phyloP scores from a whole-genome alignment of 345 rosid genomes.

The Boechera stricta region DNA sequence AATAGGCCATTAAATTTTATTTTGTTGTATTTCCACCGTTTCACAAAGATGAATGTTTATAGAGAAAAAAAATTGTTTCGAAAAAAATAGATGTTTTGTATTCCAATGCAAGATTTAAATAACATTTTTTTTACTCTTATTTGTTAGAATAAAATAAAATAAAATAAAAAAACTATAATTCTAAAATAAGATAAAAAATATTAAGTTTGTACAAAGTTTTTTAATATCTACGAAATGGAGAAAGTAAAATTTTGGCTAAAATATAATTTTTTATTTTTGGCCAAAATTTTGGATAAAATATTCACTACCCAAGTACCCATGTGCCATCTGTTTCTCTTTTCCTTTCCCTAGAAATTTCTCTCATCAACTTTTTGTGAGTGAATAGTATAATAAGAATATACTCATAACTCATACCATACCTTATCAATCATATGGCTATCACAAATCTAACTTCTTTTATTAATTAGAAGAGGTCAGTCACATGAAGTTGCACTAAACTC shows the following conservation, averaged over 20 bases:
- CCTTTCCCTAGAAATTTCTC: constrained; percentile 22
- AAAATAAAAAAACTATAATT: no score
- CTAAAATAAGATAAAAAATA: no score
- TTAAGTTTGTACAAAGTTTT: no score
- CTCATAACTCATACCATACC: constrained; percentile 7
- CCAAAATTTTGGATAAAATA: constrained; percentile 5
- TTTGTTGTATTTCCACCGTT: neutral
- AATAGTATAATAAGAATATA: constrained; percentile 19
- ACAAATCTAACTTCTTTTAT: neutral
- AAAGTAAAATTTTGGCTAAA: no score
- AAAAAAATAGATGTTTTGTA: no score
- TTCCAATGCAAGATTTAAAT: no score
- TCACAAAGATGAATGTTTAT: no score
- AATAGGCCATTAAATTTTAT: neutral
- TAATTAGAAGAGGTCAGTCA: constrained; percentile 34
- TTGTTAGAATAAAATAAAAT: no score
- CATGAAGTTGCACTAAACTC: neutral
- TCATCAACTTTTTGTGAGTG: constrained; percentile 19
- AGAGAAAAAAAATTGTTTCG: no score
- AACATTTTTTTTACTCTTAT: no score
- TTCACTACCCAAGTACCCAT: constrained; percentile 11
- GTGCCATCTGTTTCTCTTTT: constrained; percentile 29
- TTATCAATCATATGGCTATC: constrained; percentile 27
- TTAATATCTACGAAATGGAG: no score
- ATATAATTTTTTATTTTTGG: neutral